Conservation (phyloP, 2,329 filamentous ascomycete species). For the Fusarium circinatum region DNA sequence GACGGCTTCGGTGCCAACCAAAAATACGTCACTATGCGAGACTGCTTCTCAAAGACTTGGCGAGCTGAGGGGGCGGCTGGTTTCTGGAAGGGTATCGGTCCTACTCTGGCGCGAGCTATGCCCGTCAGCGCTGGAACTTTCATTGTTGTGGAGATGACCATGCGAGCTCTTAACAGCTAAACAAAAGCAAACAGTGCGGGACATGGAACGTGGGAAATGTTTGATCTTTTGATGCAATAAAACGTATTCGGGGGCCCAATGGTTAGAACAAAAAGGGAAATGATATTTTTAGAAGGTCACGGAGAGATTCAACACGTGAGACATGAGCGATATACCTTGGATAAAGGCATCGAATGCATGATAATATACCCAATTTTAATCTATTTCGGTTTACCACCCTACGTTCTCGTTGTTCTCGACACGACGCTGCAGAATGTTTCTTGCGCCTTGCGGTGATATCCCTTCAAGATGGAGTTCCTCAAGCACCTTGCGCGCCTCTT, state of each 20-base stretch:
- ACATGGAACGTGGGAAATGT: neutral
- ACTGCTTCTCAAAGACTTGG: conserved; percentile 89
- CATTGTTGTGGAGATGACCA: conserved; percentile 78
- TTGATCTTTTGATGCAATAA: conserved; percentile 3
- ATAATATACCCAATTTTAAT: conserved; percentile 34
- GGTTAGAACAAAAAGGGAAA: conserved; percentile 16
- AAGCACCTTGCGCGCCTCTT: conserved; percentile 68
- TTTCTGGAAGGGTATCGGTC: conserved; percentile 95
- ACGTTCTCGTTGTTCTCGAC: conserved; percentile 68
- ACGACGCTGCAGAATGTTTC: conserved; percentile 72
- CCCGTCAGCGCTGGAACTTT: conserved; percentile 98
- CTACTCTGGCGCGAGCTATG: conserved; percentile 93
- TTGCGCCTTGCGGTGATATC: conserved; percentile 72
- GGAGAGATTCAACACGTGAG: conserved; percentile 19
- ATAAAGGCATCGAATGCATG: conserved; percentile 8
- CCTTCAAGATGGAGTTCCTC: conserved; percentile 69
- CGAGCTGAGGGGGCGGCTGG: conserved; percentile 79
- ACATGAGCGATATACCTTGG: conserved; percentile 8
- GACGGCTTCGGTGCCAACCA: conserved; percentile 83
- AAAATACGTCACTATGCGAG: conserved; percentile 83
- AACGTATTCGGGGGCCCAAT: conserved; percentile 3
- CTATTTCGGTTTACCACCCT: conserved; percentile 46
- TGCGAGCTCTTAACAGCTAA: conserved; percentile 65
- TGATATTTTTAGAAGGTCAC: conserved; percentile 27
- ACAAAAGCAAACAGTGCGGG: neutral